A percentile compares a stretch with the other conserved stretches of the same genome.
Evolutionary conservation across 768 basidiomycete genomes (phyloP).

Genomic region (Pleurotus citrinopileatus): DNA sequence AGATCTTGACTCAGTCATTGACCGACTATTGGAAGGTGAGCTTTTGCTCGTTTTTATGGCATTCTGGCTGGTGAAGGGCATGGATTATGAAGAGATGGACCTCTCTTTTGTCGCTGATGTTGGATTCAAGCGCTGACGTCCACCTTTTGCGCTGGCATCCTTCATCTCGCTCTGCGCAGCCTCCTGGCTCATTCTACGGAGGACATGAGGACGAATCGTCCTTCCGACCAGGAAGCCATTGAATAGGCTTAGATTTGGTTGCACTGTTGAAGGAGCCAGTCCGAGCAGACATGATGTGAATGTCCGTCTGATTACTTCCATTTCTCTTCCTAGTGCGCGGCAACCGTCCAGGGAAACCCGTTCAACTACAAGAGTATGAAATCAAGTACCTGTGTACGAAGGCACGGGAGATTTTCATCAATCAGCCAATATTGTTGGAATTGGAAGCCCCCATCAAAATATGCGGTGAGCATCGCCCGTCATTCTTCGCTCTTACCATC

Average conservation of each 20-base stretch:
- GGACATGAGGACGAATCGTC: not conserved
- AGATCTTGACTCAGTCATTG: conserved; percentile 99
- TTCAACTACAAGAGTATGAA: conserved; percentile 97
- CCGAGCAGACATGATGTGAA: not conserved
- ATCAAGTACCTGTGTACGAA: conserved; percentile 99
- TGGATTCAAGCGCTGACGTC: not conserved
- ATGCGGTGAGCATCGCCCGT: conserved; percentile 67
- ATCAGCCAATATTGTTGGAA: conserved; percentile 96
- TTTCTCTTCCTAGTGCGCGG: conserved; percentile 72
- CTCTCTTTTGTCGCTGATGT: not conserved
- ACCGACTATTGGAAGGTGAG: conserved; percentile 96
- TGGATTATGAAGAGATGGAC: not conserved
- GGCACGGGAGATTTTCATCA: conserved; percentile 98
- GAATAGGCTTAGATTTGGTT: too few species aligned
- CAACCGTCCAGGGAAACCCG: conserved; percentile 97
- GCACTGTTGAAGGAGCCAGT: too few species aligned
- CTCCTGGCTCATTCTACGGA: not conserved
- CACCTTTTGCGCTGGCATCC: not conserved
- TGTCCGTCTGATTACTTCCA: conserved; percentile 22
- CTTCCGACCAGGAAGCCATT: not conserved
- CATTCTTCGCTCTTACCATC: conserved; percentile 9
- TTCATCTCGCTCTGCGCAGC: not conserved
- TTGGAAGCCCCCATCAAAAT: conserved; percentile 99
- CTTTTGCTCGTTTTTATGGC: conserved; percentile 17
- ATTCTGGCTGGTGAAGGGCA: not conserved